Conservation (phyloP, 2,329 filamentous ascomycete species). For the Magnaporthiopsis rhizophila region DNA sequence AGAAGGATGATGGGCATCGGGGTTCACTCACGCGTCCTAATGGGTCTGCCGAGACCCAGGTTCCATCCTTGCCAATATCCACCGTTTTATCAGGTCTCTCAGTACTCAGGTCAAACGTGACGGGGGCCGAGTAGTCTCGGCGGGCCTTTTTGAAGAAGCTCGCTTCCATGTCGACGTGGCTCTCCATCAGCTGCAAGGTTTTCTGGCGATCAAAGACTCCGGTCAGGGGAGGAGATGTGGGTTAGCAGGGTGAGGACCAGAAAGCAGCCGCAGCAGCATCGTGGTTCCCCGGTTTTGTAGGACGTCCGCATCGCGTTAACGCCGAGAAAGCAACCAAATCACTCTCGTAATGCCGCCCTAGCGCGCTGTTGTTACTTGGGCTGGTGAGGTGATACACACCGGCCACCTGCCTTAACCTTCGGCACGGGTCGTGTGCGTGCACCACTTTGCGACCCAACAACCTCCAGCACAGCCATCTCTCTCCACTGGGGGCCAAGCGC, state of each 20-base stretch:
- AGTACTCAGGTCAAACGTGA: background rate
- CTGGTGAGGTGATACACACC: background rate
- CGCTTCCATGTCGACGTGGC: background rate
- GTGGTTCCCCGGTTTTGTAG: too few species aligned
- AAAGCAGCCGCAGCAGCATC: too few species aligned
- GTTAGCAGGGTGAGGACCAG: too few species aligned
- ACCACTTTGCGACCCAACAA: background rate
- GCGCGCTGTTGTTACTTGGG: background rate
- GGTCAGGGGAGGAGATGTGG: background rate
- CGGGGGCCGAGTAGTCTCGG: background rate
- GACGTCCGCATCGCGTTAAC: too few species aligned
- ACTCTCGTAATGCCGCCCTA: background rate
- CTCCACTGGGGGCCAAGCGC: background rate
- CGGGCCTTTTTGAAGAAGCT: background rate
- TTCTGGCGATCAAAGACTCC: background rate
- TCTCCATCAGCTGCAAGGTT: background rate
- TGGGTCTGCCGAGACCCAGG: constrained; percentile 12
- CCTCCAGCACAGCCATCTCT: background rate
- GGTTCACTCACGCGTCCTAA: constrained; percentile 11
- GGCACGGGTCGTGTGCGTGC: background rate
- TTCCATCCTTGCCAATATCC: constrained; percentile 12
- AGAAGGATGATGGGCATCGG: too few species aligned
- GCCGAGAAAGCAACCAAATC: too few species aligned
- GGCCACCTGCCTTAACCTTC: too few species aligned
- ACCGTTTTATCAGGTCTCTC: constrained; percentile 11